These are phyloP conservation scores for Solanum raphanifolium DNA, from an alignment of 257 asterid species.

Conservation along the genomic window DNA sequence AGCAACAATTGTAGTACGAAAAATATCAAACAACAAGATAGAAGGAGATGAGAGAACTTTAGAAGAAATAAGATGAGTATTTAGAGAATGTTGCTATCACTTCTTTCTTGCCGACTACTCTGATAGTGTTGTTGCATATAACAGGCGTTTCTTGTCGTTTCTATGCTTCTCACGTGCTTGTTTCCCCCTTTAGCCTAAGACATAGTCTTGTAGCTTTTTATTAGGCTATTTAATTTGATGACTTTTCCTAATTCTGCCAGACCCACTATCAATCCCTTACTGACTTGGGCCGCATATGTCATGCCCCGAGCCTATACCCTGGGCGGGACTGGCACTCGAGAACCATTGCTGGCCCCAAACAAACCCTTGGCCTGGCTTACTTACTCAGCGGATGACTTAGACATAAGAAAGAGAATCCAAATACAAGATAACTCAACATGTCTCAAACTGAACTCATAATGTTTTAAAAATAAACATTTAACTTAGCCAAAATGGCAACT, in stretches of 20 bases:
- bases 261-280: too few relatives aligned
- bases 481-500: too few relatives aligned
- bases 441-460: too few relatives aligned
- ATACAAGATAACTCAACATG: too few relatives aligned
- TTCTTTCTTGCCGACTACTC: neutral
- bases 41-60: neutral
- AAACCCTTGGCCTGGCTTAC: too few relatives aligned
- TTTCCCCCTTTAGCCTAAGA: neutral
- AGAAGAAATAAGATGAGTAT: neutral
- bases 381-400: too few relatives aligned
- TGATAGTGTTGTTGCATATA: neutral
- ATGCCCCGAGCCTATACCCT: too few relatives aligned
- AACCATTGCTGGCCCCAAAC: too few relatives aligned
- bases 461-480: too few relatives aligned
- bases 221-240: neutral
- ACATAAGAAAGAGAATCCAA: too few relatives aligned
- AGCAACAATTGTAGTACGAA: neutral
- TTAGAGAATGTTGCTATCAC: neutral
- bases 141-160: neutral
- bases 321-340: too few relatives aligned
- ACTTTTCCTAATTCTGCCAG: neutral
- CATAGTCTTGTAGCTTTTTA: neutral
- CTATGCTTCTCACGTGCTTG: neutral
- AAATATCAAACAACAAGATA: neutral
- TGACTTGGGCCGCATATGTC: too few relatives aligned